Evolutionary conservation across 179 eudicot species (phyloP).

Genomic region (Corrigiola litoralis): DNA sequence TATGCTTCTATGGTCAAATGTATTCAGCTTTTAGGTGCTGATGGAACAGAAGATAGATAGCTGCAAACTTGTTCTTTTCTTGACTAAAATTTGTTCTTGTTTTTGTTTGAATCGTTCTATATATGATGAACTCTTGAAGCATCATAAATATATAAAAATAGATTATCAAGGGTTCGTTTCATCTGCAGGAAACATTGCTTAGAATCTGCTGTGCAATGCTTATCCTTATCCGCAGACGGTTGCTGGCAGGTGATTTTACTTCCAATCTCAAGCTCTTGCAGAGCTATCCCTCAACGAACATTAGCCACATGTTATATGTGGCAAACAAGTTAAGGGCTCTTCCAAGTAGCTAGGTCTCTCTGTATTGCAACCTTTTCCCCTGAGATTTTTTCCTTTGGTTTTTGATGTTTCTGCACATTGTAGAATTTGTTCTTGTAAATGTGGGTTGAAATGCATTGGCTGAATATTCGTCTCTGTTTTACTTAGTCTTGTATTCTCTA

Average conservation of each 20-base stretch:
- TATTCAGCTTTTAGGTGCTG: too few relatives aligned
- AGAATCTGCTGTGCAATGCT: conserved; percentile 96
- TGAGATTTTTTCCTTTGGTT: background rate
- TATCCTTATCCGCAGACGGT: conserved; percentile 76
- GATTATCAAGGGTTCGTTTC: background rate
- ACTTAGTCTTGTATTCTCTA: too few relatives aligned
- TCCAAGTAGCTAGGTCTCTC: conserved; percentile 29
- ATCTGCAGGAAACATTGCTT: conserved; percentile 79
- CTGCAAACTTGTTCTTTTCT: too few relatives aligned
- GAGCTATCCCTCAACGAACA: conserved; percentile 80
- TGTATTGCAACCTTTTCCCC: background rate
- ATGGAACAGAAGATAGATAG: too few relatives aligned
- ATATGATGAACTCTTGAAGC: background rate
- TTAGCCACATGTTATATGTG: conserved; percentile 88
- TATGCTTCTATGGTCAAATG: too few relatives aligned
- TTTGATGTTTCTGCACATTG: conserved; percentile 21
- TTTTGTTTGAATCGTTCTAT: background rate
- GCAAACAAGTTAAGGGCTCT: conserved; percentile 71
- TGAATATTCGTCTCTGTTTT: too few relatives aligned
- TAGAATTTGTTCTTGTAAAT: conserved; percentile 24
- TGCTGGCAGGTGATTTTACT: conserved; percentile 97
- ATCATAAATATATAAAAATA: too few relatives aligned
- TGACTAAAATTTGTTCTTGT: background rate
- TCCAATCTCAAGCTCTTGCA: conserved; percentile 90
- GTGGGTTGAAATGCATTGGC: too few relatives aligned